Conservation (phyloP, 805 yeast genomes). For the Candida morakotiae region DNA sequence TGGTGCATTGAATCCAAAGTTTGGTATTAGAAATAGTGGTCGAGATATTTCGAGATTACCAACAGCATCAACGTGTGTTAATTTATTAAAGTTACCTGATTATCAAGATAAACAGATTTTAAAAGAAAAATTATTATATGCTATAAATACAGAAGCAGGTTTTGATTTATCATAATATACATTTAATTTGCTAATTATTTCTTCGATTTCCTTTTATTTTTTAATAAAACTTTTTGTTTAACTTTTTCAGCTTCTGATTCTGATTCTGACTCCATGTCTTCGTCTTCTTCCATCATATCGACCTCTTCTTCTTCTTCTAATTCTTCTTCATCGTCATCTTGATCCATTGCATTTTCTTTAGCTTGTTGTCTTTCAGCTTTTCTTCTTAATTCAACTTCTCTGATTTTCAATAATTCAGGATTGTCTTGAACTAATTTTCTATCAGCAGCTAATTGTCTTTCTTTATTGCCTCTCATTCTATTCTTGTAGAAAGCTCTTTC, state of each 20-base stretch:
- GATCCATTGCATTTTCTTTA: slow-evolving; percentile 45
- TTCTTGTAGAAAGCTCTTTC: slow-evolving; percentile 98
- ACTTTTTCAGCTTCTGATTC: slow-evolving; percentile 53
- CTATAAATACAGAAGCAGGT: slow-evolving; percentile 80
- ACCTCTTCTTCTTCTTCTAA: slow-evolving; percentile 42
- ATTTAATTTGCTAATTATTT: neutral
- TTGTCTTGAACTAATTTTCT: slow-evolving; percentile 82
- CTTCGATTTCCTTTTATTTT: slow-evolving; percentile 11
- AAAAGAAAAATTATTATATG: slow-evolving; percentile 62
- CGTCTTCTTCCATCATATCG: slow-evolving; percentile 36
- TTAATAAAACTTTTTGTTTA: slow-evolving; percentile 60
- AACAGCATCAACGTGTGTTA: slow-evolving; percentile 91
- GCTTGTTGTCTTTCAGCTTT: slow-evolving; percentile 68
- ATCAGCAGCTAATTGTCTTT: slow-evolving; percentile 77
- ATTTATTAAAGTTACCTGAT: slow-evolving; percentile 80
- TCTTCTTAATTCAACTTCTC: slow-evolving; percentile 87
- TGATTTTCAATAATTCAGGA: slow-evolving; percentile 85
- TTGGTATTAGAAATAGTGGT: slow-evolving; percentile 76
- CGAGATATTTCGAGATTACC: slow-evolving; percentile 60
- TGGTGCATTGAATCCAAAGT: slow-evolving; percentile 63
- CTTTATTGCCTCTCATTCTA: slow-evolving; percentile 98
- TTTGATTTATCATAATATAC: slow-evolving; percentile 65
- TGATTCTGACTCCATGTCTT: slow-evolving; percentile 39
- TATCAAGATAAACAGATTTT: slow-evolving; percentile 59
- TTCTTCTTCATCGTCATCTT: slow-evolving; percentile 33